phyloP scores from a whole-genome alignment of 1,284 basidiomycete species.

The Pterulicium gracile region DNA sequence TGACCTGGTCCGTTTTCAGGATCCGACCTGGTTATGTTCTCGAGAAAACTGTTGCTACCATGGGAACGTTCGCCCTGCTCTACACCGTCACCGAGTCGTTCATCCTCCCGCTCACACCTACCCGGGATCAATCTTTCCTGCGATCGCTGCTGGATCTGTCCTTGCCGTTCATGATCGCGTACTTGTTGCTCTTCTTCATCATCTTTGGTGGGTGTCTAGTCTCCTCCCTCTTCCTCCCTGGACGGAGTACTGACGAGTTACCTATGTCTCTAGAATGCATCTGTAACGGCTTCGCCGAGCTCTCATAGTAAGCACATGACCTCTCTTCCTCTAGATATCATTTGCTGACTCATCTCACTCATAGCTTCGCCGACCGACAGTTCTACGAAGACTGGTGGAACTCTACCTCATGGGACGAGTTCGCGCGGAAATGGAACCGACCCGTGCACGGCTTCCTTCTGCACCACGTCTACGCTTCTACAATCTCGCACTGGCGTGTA shows the following conservation, averaged over 20 bases:
- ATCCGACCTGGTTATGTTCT: slow-evolving; percentile 88
- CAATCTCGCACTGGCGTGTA: slow-evolving; percentile 69
- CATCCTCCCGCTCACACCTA: slow-evolving; percentile 76
- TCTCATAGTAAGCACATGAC: slow-evolving; percentile 58
- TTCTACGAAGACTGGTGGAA: slow-evolving; percentile 99
- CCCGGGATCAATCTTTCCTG: slow-evolving; percentile 63
- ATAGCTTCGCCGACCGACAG: slow-evolving; percentile 86
- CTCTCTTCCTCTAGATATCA: slow-evolving; percentile 1
- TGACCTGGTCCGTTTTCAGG: slow-evolving; percentile 23
- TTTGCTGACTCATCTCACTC: slow-evolving; percentile 5
- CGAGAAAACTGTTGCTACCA: slow-evolving; percentile 91
- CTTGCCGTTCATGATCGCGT: slow-evolving; percentile 86
- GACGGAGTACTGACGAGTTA: slow-evolving; percentile 4
- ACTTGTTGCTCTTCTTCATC: slow-evolving; percentile 74
- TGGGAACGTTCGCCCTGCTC: slow-evolving; percentile 90
- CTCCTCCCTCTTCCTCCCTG: background rate
- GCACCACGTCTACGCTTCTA: slow-evolving; percentile 88
- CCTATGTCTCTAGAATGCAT: slow-evolving; percentile 64
- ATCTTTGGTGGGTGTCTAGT: slow-evolving; percentile 55
- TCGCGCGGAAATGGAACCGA: slow-evolving; percentile 94
- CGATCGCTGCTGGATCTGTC: slow-evolving; percentile 79
- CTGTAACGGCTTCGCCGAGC: slow-evolving; percentile 90
- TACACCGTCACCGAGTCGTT: slow-evolving; percentile 91
- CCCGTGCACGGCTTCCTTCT: slow-evolving; percentile 88
- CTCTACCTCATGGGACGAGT: slow-evolving; percentile 93